Percentiles rank a stretch among this genome's conserved stretches.
phyloP scores from a whole-genome alignment of 768 basidiomycete species.

The Pisolithus marmoratus region DNA sequence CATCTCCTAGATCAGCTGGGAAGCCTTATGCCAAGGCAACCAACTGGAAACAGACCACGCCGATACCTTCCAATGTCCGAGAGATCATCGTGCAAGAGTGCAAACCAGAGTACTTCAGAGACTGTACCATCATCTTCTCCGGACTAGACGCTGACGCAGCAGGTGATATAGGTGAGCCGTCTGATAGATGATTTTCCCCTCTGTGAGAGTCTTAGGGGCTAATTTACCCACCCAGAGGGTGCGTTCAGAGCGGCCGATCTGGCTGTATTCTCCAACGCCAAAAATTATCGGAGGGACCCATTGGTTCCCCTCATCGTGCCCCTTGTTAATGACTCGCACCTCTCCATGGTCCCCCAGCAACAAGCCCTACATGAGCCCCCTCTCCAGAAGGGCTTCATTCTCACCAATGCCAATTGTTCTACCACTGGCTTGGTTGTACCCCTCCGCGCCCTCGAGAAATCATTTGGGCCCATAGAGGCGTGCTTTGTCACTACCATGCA shows the following conservation, averaged over 20 bases:
- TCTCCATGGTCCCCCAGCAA: slow-evolving; percentile 82
- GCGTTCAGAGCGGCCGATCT: slow-evolving; percentile 85
- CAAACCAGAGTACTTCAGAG: slow-evolving; percentile 65
- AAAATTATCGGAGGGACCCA: slow-evolving; percentile 90
- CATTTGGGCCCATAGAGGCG: slow-evolving; percentile 91
- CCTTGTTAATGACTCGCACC: slow-evolving; percentile 84
- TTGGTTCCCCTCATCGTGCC: slow-evolving; percentile 94
- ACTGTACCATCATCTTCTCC: slow-evolving; percentile 86
- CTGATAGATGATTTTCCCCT: neutral
- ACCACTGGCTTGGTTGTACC: slow-evolving; percentile 92
- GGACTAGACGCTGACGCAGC: slow-evolving; percentile 96
- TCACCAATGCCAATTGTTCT: slow-evolving; percentile 98
- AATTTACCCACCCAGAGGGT: slow-evolving; percentile 47
- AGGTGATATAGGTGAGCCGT: slow-evolving; percentile 77
- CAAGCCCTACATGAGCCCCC: slow-evolving; percentile 60
- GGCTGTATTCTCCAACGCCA: slow-evolving; percentile 95
- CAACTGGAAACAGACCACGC: slow-evolving; percentile 83
- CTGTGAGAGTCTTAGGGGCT: neutral
- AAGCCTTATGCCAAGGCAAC: slow-evolving; percentile 69
- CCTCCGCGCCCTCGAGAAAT: slow-evolving; percentile 81
- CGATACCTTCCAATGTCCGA: slow-evolving; percentile 62
- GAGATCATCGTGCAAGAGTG: slow-evolving; percentile 66
- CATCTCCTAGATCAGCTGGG: slow-evolving; percentile 82
- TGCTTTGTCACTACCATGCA: slow-evolving; percentile 95
- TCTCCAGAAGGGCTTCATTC: slow-evolving; percentile 83